Evolutionary conservation across 2,329 filamentous ascomycete species (phyloP).

Genomic region (Apiospora hydei): DNA sequence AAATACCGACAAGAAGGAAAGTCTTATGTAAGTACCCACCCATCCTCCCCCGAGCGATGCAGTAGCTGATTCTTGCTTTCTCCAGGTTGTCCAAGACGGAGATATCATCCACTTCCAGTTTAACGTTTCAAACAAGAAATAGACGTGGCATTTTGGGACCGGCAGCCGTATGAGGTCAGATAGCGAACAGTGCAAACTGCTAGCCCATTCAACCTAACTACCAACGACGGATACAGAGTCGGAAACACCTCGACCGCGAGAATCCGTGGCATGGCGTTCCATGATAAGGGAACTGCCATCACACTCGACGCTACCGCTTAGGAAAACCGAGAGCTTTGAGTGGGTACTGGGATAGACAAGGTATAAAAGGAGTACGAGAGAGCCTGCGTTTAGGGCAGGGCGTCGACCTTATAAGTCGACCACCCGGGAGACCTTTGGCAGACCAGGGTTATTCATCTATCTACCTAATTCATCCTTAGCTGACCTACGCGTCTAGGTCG

Average conservation of each 20-base stretch:
- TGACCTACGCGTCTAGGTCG: too few relatives aligned
- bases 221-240: not conserved
- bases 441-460: not conserved
- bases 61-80: slow-evolving; percentile 32
- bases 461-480: too few relatives aligned
- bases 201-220: not conserved
- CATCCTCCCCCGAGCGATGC: not conserved
- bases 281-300: not conserved
- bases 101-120: slow-evolving; percentile 54
- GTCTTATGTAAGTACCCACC: slow-evolving; percentile 45
- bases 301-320: not conserved
- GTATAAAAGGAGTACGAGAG: not conserved
- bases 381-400: not conserved
- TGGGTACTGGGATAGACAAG: not conserved
- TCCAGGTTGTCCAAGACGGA: slow-evolving; percentile 50
- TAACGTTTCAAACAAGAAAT: slow-evolving; percentile 32
- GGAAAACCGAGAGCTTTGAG: not conserved
- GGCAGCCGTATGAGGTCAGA: not conserved
- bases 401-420: not conserved
- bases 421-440: not conserved
- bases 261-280: not conserved
- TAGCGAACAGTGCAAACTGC: not conserved
- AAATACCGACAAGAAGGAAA: slow-evolving; percentile 55
- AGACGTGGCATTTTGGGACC: not conserved
- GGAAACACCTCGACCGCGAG: not conserved